phyloP scores from a whole-genome alignment of 805 yeast genomes.

The Yarrowia divulgata region DNA sequence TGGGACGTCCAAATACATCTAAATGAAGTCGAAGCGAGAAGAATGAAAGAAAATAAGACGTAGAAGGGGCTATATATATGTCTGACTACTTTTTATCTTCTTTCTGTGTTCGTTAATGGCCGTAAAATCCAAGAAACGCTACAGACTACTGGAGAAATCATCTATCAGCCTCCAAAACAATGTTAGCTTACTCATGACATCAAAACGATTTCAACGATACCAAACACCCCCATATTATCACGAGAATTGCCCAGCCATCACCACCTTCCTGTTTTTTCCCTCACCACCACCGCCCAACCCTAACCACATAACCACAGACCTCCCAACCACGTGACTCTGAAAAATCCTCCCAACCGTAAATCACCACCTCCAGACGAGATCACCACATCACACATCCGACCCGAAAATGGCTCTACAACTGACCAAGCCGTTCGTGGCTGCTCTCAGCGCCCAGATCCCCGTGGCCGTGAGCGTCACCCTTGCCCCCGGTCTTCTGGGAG shows the following conservation, averaged over 20 bases:
- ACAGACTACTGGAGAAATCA: too few relatives aligned
- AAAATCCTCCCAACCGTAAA: conserved; percentile 23
- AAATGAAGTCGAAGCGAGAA: too few relatives aligned
- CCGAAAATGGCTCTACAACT: conserved; percentile 22
- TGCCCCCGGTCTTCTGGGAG: conserved; percentile 30
- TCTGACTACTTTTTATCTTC: too few relatives aligned
- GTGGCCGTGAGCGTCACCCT: conserved; percentile 28
- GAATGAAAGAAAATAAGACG: too few relatives aligned
- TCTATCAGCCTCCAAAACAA: too few relatives aligned
- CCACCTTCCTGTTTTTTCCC: neutral
- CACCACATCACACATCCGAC: conserved; percentile 1
- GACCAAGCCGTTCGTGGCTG: conserved; percentile 38
- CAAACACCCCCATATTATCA: neutral
- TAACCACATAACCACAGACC: neutral
- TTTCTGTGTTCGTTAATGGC: too few relatives aligned
- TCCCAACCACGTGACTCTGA: conserved; percentile 10
- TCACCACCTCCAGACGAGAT: neutral
- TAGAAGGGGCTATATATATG: too few relatives aligned
- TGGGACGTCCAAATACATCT: too few relatives aligned
- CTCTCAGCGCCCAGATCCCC: conserved; percentile 26
- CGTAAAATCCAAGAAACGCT: too few relatives aligned
- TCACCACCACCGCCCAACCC: neutral
- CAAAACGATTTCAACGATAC: neutral
- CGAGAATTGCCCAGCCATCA: neutral
- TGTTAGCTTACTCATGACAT: neutral